A percentile compares a stretch with the other conserved stretches of the same genome.
Conservation (phyloP, 192 early-diverging fungal species). For the Podochytrium sp. region DNA sequence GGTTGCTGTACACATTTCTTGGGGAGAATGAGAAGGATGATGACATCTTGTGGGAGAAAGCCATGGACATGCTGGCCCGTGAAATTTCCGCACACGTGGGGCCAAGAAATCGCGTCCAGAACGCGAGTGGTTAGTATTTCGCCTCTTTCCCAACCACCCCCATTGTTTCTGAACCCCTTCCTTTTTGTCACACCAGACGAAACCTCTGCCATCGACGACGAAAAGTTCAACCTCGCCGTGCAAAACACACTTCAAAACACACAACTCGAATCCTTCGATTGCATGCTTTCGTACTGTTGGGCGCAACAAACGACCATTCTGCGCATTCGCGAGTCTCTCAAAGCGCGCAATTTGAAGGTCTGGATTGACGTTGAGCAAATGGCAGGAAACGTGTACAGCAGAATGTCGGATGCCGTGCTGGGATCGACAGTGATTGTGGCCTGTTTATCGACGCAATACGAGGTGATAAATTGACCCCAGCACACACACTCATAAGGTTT, state of each 20-base stretch:
- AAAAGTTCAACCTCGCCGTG: slow-evolving; percentile 1
- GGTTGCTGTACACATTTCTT: slow-evolving; percentile 37
- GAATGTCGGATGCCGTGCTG: slow-evolving; percentile 43
- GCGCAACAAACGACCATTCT: slow-evolving; percentile 4
- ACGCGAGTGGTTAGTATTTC: background rate
- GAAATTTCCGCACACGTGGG: slow-evolving; percentile 28
- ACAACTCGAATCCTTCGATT: slow-evolving; percentile 17
- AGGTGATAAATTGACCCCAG: slow-evolving; percentile 4
- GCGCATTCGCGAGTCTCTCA: slow-evolving; percentile 10
- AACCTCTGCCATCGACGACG: no score
- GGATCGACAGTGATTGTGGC: slow-evolving; percentile 32
- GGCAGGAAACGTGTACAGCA: slow-evolving; percentile 41
- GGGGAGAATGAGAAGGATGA: slow-evolving; percentile 4
- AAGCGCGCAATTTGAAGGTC: slow-evolving; percentile 8
- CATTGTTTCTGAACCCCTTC: background rate
- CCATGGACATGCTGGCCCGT: slow-evolving; percentile 26
- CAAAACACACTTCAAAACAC: background rate
- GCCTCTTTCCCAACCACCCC: background rate
- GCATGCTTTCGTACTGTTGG: slow-evolving; percentile 27
- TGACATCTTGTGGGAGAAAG: slow-evolving; percentile 10
- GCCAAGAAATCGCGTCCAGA: background rate
- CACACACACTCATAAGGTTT: background rate
- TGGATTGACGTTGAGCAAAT: slow-evolving; percentile 38
- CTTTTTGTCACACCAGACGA: background rate
- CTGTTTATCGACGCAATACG: slow-evolving; percentile 37